Base-by-base conservation (phyloP, 1,284 basidiomycete genomes). In the Marasmius fiardii region DNA sequence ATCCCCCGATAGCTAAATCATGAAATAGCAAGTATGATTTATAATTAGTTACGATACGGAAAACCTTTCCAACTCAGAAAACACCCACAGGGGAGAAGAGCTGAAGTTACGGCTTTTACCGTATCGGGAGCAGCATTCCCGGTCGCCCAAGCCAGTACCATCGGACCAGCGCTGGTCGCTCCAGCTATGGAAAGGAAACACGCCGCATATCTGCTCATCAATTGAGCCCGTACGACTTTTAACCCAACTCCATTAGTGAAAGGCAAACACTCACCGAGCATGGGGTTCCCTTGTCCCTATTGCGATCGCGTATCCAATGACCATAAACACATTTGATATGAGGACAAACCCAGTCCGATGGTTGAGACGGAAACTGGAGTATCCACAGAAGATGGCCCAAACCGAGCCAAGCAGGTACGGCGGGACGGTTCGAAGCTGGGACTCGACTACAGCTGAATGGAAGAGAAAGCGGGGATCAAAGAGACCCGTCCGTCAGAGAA, bases 41-140 rank as follows among this genome's bases (percentile, higher is more conserved):
- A 24, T 26, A 14, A 4, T 31, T 31, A 31, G 10, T n/a, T n/a
- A 31, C 28, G 28, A 31, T 10, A 10, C 28, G 28, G 10, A 10
- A 10, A 31, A n/a, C n/a, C n/a, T 31, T 4, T 4, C 28, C 2
- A 37, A 14, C 26, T 24, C 47, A 51, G 11, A 12, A 58, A 59
- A 52, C 53, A 67, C 71, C 71, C n/a, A n/a, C n/a, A n/a, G 43
- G 74, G 68, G 44, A 75, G 71, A 16, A 71, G 61, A 4, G 71
- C 74, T 26, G 71, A 74, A 0, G 67, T 68, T 10, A 75, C 68
- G 10, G 74, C 74, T 33, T 70, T 66, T 53, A 75, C 69, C 4
- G 74, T 76, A 54, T 76, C 74, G 1, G 74, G 74, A 0, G 74
- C 71, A 16, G 74, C 70, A 57, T 76, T 76, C 48, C 74, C 74